Evolutionary conservation across 495 filamentous ascomycete species (phyloP), one percentile per base, ranked within the genome.

Genomic region (Staphylotrichum tortipilum): DNA sequence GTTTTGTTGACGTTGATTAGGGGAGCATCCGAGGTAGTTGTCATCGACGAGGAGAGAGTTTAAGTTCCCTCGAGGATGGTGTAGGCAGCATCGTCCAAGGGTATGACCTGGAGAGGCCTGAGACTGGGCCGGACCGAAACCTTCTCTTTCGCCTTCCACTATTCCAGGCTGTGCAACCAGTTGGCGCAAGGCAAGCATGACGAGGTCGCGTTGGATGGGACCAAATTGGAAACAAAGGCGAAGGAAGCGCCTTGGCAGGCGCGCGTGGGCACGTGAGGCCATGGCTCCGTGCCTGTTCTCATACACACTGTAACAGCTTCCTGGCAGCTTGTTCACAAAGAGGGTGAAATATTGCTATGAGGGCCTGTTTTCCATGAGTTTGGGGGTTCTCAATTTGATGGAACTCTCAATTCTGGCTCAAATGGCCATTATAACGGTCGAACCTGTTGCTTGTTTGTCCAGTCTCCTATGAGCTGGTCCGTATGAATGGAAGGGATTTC

Each of bases 251-350:
- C 42, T 47, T 46, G 50, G 43, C 43, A 4, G 10, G n/a, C 4
- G 35, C 50, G 42, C 50, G 50, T 47, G 43, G 22, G 30, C 50
- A 53, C 43, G 50, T 53, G 50, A 35, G 23, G n/a, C 3, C 3
- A 12, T n/a, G 30, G 7, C 39, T 37, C 28, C 31, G 48, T 43
- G 38, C 17, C 19, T 21, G 12, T 22, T 0, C 7, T 11, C n/a
- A 3, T 2, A 3, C 7, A 37, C 28, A 47, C 44, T 26, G 31
- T 36, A 19, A n/a, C n/a, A n/a, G n/a, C n/a, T n/a, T n/a, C n/a
- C n/a, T n/a, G n/a, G n/a, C n/a, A n/a, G n/a, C n/a, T n/a, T n/a
- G n/a, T n/a, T n/a, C n/a, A n/a, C n/a, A n/a, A n/a, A n/a, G n/a
- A n/a, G n/a, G n/a, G n/a, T n/a, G n/a, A n/a, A n/a, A n/a, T n/a